A percentile compares a stretch with the other conserved stretches of the same genome.
Conservation (phyloP, 2,329 filamentous ascomycete genomes). For the Pseudogymnoascus sp. region DNA sequence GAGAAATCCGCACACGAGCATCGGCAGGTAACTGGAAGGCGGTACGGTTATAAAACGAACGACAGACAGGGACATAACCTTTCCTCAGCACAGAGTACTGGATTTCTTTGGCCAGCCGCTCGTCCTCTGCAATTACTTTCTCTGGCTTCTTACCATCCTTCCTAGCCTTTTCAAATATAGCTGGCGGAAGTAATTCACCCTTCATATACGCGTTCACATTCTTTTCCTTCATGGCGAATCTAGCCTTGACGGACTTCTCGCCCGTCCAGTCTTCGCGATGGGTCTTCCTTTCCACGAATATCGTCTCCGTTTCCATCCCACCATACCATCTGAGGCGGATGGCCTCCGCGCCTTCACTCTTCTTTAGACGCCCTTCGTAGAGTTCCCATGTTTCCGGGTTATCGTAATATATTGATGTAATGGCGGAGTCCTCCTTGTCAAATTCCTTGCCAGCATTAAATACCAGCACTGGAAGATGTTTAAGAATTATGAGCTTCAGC, state of each 20-base stretch:
- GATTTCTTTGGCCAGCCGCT: conserved; percentile 81
- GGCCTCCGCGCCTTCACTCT: conserved; percentile 94
- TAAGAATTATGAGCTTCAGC: conserved; percentile 92
- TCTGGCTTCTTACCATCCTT: conserved; percentile 91
- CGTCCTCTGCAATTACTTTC: conserved; percentile 83
- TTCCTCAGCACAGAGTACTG: conserved; percentile 89
- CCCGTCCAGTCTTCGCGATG: conserved; percentile 99
- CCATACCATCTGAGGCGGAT: conserved; percentile 97
- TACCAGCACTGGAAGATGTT: conserved; percentile 92
- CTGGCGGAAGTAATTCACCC: conserved; percentile 74
- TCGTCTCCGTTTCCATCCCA: conserved; percentile 88
- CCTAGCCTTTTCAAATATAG: conserved; percentile 92
- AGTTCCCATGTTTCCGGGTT: conserved; percentile 90
- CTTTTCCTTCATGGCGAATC: conserved; percentile 94
- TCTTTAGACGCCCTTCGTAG: conserved; percentile 89
- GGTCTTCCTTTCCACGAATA: conserved; percentile 96
- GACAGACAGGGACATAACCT: conserved; percentile 78
- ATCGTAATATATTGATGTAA: conserved; percentile 98
- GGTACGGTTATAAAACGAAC: conserved; percentile 96
- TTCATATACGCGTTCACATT: conserved; percentile 85
- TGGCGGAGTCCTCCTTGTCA: conserved; percentile 79
- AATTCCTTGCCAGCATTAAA: conserved; percentile 98
- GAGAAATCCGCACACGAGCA: conserved; percentile 88
- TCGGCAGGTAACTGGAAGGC: conserved; percentile 96
- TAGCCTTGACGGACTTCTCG: conserved; percentile 96